phyloP scores from a whole-genome alignment of 371 early-diverging fungal species.

The Mortierella sp. region DNA sequence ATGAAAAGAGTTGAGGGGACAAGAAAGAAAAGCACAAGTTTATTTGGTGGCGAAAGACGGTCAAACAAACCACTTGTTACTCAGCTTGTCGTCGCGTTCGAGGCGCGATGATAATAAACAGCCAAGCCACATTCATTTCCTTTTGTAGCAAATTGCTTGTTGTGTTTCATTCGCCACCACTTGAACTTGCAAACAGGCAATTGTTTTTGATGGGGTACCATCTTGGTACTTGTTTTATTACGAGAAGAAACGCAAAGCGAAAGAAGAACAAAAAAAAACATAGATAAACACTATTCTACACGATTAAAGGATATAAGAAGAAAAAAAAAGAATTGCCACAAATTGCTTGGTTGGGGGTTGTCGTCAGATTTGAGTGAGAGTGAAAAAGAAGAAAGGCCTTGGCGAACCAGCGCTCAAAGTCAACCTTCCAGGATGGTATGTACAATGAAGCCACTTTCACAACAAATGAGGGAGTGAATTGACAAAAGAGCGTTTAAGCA shows the following conservation, averaged over 20 bases:
- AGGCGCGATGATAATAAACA: background rate
- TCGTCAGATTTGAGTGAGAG: constrained; percentile 7
- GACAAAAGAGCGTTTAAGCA: constrained; percentile 3
- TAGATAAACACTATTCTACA: background rate
- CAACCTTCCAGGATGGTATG: background rate
- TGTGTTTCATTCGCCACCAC: background rate
- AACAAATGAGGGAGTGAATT: background rate
- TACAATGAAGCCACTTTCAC: constrained; percentile 14
- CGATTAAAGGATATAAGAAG: background rate
- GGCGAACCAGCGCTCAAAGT: constrained; percentile 22
- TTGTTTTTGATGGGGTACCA: background rate
- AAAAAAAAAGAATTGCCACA: constrained; percentile 24
- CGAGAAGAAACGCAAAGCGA: background rate
- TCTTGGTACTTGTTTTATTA: background rate
- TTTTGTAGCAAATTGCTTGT: background rate
- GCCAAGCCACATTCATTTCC: constrained; percentile 18
- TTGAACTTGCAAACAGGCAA: background rate
- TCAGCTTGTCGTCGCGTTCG: background rate
- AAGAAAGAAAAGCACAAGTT: background rate
- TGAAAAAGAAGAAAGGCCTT: constrained; percentile 1
- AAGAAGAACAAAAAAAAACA: background rate
- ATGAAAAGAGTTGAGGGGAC: background rate
- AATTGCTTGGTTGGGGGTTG: constrained; percentile 32
- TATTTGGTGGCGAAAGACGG: constrained; percentile 36
- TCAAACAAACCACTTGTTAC: background rate